These are phyloP conservation scores for Halophytophthora polymorphica DNA, from an alignment of 352 stramenopile species.

Conservation along the genomic window DNA sequence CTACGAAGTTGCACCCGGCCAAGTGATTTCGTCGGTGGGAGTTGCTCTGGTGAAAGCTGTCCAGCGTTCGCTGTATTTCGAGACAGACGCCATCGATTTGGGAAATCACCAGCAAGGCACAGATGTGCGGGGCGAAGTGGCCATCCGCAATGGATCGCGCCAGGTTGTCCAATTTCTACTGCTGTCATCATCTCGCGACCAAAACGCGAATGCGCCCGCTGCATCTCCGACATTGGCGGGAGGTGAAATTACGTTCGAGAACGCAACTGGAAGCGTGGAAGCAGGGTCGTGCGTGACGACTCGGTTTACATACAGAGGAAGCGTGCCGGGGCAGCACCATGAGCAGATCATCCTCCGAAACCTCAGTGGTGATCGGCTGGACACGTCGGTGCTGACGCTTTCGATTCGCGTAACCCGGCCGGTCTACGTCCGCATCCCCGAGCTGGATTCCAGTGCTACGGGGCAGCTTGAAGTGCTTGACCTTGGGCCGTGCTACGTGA, in stretches of 20 bases:
- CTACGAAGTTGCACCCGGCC: slow-evolving; percentile 7
- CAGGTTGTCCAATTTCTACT: slow-evolving; percentile 75
- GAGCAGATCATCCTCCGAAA: slow-evolving; percentile 84
- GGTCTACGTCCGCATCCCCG: slow-evolving; percentile 82
- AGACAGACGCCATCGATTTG: slow-evolving; percentile 68
- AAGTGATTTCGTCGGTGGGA: slow-evolving; percentile 33
- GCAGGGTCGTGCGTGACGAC: slow-evolving; percentile 42
- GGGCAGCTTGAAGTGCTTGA: slow-evolving; percentile 74
- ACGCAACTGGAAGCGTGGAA: slow-evolving; percentile 65
- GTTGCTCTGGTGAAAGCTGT: slow-evolving; percentile 68
- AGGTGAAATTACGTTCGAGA: slow-evolving; percentile 74
- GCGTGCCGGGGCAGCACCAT: slow-evolving; percentile 60
- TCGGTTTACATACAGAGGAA: slow-evolving; percentile 69
- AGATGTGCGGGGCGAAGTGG: slow-evolving; percentile 52
- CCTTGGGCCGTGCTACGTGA: slow-evolving; percentile 82
- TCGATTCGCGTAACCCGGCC: slow-evolving; percentile 66
- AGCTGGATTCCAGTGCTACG: slow-evolving; percentile 74
- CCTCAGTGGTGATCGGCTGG: slow-evolving; percentile 71
- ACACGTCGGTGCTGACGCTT: slow-evolving; percentile 68
- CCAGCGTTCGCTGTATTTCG: slow-evolving; percentile 64
- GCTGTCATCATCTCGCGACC: slow-evolving; percentile 48
- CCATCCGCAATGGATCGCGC: slow-evolving; percentile 67
- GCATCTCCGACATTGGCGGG: slow-evolving; percentile 22
- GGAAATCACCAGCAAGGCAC: slow-evolving; percentile 73
- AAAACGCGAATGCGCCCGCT: slow-evolving; percentile 16